Base-by-base conservation (phyloP, 2,329 filamentous ascomycete genomes). In the Aaosphaeria pasadenensis region DNA sequence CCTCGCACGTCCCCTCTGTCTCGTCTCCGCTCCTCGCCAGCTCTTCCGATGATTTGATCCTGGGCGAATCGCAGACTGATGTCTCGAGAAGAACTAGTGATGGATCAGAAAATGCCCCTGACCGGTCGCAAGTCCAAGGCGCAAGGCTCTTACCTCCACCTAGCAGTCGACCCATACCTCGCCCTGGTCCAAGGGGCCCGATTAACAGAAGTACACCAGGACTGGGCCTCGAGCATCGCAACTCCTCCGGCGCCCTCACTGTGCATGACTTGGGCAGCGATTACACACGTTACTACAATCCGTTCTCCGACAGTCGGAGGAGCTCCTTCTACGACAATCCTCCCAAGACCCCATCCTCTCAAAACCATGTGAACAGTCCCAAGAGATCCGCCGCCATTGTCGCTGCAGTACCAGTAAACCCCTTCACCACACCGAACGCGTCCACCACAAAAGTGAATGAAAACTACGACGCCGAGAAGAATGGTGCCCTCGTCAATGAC, bases 401-500 rank as follows among this genome's bases (percentile, higher is more conserved):
- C 7, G 30, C 49, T 5, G 7, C 49, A 11, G 43, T 50, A 9
- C 49, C 54, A 2, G 11, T 46, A 0, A 64, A 66, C 43, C 58
- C 63, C 2, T 65, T 67, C 48, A 48, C 52, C n/a, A 64, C 64
- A 9, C 65, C 65, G 13, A 58, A 56, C 35, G 51, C 57, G 5
- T 67, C 66, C 2, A 58, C 58, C 6, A 62, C 63, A 5, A 63
- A 53, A 11, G 47, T 65, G 36, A 52, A 56, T 30, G 42, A 47
- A 3, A 46, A 64, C 11, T 52, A 50, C 36, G 59, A 67, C 32
- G 41, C 54, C 0, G 63, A 67, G 41, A 64, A 58, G 46, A 56
- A 60, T 38, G 67, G 69, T 49, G 70, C 73, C 51, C 67, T 72
- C 29, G 56, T 77, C 7, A 75, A 80, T 56, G 76, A 80, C 54